Evolutionary conservation across 2,329 filamentous ascomycete species (phyloP), one percentile per base, ranked within the genome.

Genomic region (Xylariales sp.): DNA sequence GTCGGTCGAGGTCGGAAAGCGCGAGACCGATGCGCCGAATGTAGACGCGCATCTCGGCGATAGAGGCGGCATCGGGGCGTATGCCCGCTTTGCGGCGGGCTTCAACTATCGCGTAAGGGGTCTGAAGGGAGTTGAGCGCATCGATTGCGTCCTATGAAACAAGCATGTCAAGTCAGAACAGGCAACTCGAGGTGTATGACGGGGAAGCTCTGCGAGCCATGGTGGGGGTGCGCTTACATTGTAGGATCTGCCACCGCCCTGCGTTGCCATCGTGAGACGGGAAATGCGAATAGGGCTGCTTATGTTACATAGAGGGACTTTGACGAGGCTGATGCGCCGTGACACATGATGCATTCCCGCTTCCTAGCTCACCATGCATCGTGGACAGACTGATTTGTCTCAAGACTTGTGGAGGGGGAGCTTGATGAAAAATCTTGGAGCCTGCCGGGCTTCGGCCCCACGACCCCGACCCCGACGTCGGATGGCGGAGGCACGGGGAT

Each of bases 111-210:
- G 84, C 78, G 59, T 84, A 91, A 39, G 95, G 94, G 31, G 86
- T 88, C 63, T 98, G 93, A 38, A 97, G 80, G 32, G 87, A 85
- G 64, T 97, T 97, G 57, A 97, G 78, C 28, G 86, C 80, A 51
- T 81, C 72, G 48, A 97, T 82, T 35, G 91, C 93, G 61, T 93
- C 88, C 88, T 95, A 16, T 33, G n/a, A 33, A 16, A 33, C n/a
- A 33, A 4, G 31, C n/a, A 11, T 3, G 10, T 4, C n/a, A n/a
- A n/a, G n/a, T n/a, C n/a, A n/a, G n/a, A n/a, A n/a, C n/a, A n/a
- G n/a, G n/a, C n/a, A n/a, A n/a, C n/a, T n/a, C n/a, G n/a, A n/a
- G n/a, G n/a, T n/a, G n/a, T n/a, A n/a, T n/a, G n/a, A n/a, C n/a
- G n/a, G n/a, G n/a, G n/a, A n/a, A n/a, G n/a, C n/a, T n/a, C n/a